Percentiles rank a stretch among this genome's conserved stretches.
These are phyloP conservation scores for Backusella australiensis DNA, from an alignment of 192 early-diverging fungal species.

Conservation along the genomic window DNA sequence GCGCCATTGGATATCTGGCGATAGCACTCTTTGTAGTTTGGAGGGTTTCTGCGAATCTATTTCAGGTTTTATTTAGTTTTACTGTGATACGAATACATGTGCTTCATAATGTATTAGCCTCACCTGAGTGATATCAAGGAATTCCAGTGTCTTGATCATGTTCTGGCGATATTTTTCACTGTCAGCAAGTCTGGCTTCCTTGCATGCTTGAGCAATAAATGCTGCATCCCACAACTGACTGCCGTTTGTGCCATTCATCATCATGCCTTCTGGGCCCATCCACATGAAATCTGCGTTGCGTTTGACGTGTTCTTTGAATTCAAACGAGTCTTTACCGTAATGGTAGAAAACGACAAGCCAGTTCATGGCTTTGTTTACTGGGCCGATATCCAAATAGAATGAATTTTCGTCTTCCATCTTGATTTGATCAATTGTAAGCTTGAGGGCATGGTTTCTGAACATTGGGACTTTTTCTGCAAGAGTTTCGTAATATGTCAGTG, in stretches of 20 bases:
- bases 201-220: slow-evolving; percentile 80
- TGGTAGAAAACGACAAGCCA: slow-evolving; percentile 84
- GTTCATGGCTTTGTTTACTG: slow-evolving; percentile 94
- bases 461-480: slow-evolving; percentile 48
- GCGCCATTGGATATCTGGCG: slow-evolving; percentile 87
- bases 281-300: slow-evolving; percentile 88
- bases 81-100: not conserved
- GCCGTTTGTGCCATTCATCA: slow-evolving; percentile 96
- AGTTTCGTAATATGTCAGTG: slow-evolving; percentile 73
- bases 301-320: slow-evolving; percentile 71
- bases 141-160: slow-evolving; percentile 70
- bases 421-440: slow-evolving; percentile 77
- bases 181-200: slow-evolving; percentile 76
- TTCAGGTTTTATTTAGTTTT: not conserved
- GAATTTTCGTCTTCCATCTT: slow-evolving; percentile 90
- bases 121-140: slow-evolving; percentile 78
- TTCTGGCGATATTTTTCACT: slow-evolving; percentile 65
- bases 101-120: not conserved
- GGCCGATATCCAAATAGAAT: slow-evolving; percentile 85
- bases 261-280: slow-evolving; percentile 88
- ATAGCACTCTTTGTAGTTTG: slow-evolving; percentile 65
- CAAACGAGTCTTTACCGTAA: slow-evolving; percentile 79
- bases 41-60: slow-evolving; percentile 72
- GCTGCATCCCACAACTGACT: slow-evolving; percentile 97
- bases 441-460: slow-evolving; percentile 66